These are phyloP conservation scores for Psilocybe subaeruginosa DNA, from an alignment of 768 basidiomycete species.

Conservation along the genomic window DNA sequence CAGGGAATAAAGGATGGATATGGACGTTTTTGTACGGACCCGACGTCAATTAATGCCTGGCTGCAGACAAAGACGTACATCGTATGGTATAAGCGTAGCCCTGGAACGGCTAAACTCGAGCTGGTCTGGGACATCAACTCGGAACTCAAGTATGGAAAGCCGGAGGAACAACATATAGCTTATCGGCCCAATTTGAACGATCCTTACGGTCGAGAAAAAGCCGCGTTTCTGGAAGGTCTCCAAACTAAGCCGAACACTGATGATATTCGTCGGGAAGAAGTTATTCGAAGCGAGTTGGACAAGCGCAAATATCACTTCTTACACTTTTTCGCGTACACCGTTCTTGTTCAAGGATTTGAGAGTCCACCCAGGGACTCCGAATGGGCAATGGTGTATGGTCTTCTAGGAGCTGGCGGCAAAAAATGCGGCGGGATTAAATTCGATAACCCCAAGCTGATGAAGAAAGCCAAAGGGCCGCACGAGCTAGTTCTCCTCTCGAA, in stretches of 20 bases:
- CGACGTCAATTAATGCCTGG: not conserved
- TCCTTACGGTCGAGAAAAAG: not conserved
- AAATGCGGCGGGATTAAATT: not conserved
- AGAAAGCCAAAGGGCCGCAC: not conserved
- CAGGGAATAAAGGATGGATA: not conserved
- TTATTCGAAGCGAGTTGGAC: not conserved
- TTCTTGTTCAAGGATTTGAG: not conserved
- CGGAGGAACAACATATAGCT: not conserved
- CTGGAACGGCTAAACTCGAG: not conserved
- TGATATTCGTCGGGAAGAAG: not conserved
- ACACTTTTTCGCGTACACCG: not conserved
- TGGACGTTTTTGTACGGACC: not conserved
- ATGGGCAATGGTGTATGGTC: not conserved
- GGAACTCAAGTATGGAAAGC: not conserved
- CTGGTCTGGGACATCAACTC: slow-evolving; percentile 1
- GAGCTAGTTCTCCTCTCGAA: slow-evolving; percentile 3
- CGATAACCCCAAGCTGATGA: not conserved
- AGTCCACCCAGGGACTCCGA: not conserved
- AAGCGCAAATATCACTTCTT: not conserved
- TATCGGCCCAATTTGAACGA: not conserved
- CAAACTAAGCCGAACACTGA: not conserved
- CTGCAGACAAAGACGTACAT: not conserved
- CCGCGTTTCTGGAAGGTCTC: not conserved
- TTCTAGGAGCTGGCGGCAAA: not conserved
- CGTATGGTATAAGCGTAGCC: slow-evolving; percentile 1